Evolutionary conservation across 1,139 yeast genomes (phyloP).

Genomic region (Lodderomyces metapsilosis): DNA sequence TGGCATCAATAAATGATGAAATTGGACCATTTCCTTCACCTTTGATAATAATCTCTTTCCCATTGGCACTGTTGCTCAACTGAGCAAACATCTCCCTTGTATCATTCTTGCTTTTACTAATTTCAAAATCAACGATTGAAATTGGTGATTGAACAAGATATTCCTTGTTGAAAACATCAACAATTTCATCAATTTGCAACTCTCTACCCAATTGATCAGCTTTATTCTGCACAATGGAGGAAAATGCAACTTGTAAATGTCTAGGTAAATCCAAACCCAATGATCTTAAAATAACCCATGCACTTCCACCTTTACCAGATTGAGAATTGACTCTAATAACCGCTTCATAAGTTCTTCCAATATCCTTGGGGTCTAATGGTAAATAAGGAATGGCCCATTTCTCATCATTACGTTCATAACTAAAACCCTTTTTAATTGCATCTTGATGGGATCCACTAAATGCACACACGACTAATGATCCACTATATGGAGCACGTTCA

Average conservation of each 20-base stretch:
- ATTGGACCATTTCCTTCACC: conserved; percentile 51
- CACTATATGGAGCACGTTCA: conserved; percentile 50
- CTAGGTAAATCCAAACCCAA: conserved; percentile 50
- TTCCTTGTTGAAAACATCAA: conserved; percentile 35
- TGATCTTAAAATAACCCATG: conserved; percentile 49
- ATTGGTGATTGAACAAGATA: conserved; percentile 28
- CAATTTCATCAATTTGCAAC: conserved; percentile 43
- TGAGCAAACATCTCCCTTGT: conserved; percentile 33
- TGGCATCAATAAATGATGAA: conserved; percentile 45
- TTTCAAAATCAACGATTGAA: conserved; percentile 34
- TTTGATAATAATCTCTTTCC: conserved; percentile 18
- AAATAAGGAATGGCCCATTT: conserved; percentile 47
- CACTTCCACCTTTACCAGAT: conserved; percentile 52
- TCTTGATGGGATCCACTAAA: conserved; percentile 52
- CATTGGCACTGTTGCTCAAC: conserved; percentile 19
- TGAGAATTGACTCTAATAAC: conserved; percentile 51
- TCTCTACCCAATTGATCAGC: conserved; percentile 48
- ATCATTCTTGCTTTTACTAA: conserved; percentile 24
- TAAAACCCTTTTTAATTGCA: conserved; percentile 50
- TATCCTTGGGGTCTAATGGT: conserved; percentile 50
- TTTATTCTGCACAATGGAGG: conserved; percentile 36
- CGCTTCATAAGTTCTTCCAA: conserved; percentile 52
- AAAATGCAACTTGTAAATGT: conserved; percentile 43
- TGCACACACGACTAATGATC: conserved; percentile 50
- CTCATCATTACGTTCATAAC: conserved; percentile 18